These are phyloP conservation scores for Xerocomus cyaneibrunnescens DNA, from an alignment of 1,284 basidiomycete genomes.

Conservation along the genomic window DNA sequence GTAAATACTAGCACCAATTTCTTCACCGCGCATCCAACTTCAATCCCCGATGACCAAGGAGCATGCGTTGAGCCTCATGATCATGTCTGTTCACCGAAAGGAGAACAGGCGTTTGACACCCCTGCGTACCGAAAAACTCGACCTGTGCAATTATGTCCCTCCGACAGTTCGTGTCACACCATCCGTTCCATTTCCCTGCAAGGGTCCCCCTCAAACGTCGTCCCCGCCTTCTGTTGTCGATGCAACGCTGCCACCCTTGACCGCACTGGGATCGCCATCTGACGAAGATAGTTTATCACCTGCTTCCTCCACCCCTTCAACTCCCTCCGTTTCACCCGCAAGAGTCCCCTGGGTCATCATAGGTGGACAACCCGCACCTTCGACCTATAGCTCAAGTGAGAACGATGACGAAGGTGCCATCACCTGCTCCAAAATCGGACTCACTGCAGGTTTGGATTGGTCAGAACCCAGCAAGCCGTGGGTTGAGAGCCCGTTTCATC, in stretches of 20 bases:
- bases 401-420: neutral
- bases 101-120: neutral
- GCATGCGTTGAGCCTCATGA: slow-evolving; percentile 7
- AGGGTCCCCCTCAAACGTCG: neutral
- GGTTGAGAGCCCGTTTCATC: neutral
- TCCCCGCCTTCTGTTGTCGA: neutral
- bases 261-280: neutral
- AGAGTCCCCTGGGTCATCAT: slow-evolving; percentile 29
- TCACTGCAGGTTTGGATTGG: slow-evolving; percentile 29
- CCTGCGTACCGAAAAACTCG: slow-evolving; percentile 21
- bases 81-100: slow-evolving; percentile 2
- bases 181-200: slow-evolving; percentile 1
- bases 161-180: slow-evolving; percentile 16
- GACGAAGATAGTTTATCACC: slow-evolving; percentile 27
- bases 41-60: slow-evolving; percentile 14
- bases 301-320: slow-evolving; percentile 29
- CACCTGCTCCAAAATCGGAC: neutral
- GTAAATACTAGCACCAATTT: slow-evolving; percentile 7
- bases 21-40: neutral
- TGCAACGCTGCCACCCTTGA: neutral
- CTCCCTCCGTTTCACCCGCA: slow-evolving; percentile 25
- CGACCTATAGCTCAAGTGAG: neutral
- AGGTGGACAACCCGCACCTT: slow-evolving; percentile 25
- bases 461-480: neutral
- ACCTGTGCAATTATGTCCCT: slow-evolving; percentile 27